These are phyloP conservation scores for Tephrocybe sp. DNA, from an alignment of 768 basidiomycete species.

Conservation along the genomic window DNA sequence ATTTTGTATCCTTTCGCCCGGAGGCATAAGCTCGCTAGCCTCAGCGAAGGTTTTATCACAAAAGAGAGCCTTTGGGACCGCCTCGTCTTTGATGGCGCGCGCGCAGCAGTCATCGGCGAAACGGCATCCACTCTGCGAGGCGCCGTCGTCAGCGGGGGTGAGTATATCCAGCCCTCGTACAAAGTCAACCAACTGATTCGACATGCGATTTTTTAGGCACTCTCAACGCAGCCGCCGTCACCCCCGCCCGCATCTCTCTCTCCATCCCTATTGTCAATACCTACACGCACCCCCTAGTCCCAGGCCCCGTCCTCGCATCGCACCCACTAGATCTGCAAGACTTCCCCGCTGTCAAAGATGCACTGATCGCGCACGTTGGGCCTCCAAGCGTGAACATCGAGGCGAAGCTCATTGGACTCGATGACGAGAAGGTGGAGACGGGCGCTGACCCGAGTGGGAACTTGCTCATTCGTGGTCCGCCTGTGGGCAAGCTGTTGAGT, in stretches of 20 bases:
- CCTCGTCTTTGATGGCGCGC: slow-evolving; percentile 68
- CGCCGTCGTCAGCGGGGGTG: slow-evolving; percentile 76
- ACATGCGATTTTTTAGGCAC: slow-evolving; percentile 36
- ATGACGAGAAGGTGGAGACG: slow-evolving; percentile 62
- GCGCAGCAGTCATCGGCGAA: slow-evolving; percentile 59
- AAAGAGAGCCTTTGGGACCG: slow-evolving; percentile 87
- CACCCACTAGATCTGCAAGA: slow-evolving; percentile 87
- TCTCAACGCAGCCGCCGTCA: slow-evolving; percentile 49
- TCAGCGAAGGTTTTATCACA: slow-evolving; percentile 73
- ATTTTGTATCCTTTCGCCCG: slow-evolving; percentile 64
- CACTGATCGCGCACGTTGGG: slow-evolving; percentile 53
- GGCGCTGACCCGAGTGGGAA: slow-evolving; percentile 67
- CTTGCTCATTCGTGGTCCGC: slow-evolving; percentile 69
- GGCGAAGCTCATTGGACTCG: slow-evolving; percentile 69
- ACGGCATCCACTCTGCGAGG: slow-evolving; percentile 62
- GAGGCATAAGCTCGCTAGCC: slow-evolving; percentile 73
- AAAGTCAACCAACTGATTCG: not conserved
- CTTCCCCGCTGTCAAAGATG: slow-evolving; percentile 42
- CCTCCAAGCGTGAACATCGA: slow-evolving; percentile 88
- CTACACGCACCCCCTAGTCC: slow-evolving; percentile 59
- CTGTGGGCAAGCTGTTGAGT: slow-evolving; percentile 57
- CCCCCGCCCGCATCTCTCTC: slow-evolving; percentile 69
- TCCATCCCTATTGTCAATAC: slow-evolving; percentile 75
- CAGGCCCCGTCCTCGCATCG: slow-evolving; percentile 79
- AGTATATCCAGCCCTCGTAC: slow-evolving; percentile 18